phyloP scores from a whole-genome alignment of 1,139 yeast genomes.

The Magnusiomyces sp. region DNA sequence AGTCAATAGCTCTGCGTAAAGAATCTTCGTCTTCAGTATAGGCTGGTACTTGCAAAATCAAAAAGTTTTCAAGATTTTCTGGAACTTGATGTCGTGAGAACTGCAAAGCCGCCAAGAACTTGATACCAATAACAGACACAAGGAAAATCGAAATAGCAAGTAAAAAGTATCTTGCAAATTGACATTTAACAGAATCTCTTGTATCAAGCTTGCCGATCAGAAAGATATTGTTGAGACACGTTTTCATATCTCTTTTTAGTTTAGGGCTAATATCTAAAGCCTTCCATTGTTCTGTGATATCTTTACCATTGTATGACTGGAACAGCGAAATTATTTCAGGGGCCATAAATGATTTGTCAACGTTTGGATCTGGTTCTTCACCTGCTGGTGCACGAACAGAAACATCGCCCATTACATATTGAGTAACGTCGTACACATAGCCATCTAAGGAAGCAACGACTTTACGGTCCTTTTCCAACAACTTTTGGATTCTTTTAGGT shows the following conservation, averaged over 20 bases:
- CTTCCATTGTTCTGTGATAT: slow-evolving; percentile 27
- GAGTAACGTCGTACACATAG: slow-evolving; percentile 33
- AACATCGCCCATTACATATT: slow-evolving; percentile 33
- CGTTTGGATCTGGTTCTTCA: slow-evolving; percentile 19
- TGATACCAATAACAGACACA: slow-evolving; percentile 33
- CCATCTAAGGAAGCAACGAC: slow-evolving; percentile 32
- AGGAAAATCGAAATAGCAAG: slow-evolving; percentile 35
- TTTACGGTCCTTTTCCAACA: slow-evolving; percentile 21
- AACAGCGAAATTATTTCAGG: slow-evolving; percentile 26
- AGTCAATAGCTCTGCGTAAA: slow-evolving; percentile 35
- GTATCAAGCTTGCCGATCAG: slow-evolving; percentile 36
- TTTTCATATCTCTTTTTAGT: slow-evolving; percentile 23
- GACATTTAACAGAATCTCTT: slow-evolving; percentile 31
- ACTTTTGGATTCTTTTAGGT: slow-evolving; percentile 25
- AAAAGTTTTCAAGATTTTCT: slow-evolving; percentile 33
- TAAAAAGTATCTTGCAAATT: slow-evolving; percentile 36
- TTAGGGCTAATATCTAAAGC: slow-evolving; percentile 23
- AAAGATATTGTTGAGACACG: slow-evolving; percentile 34
- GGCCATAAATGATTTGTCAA: slow-evolving; percentile 30
- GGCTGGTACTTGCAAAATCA: slow-evolving; percentile 37
- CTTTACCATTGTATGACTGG: slow-evolving; percentile 32
- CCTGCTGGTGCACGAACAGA: slow-evolving; percentile 29
- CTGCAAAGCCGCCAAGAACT: slow-evolving; percentile 34
- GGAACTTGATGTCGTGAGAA: slow-evolving; percentile 33
- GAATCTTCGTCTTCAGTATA: slow-evolving; percentile 37